Evolutionary conservation across 2,329 filamentous ascomycete species (phyloP), one percentile per base, ranked within the genome.

Genomic region (Neofusicoccum umdonicola): DNA sequence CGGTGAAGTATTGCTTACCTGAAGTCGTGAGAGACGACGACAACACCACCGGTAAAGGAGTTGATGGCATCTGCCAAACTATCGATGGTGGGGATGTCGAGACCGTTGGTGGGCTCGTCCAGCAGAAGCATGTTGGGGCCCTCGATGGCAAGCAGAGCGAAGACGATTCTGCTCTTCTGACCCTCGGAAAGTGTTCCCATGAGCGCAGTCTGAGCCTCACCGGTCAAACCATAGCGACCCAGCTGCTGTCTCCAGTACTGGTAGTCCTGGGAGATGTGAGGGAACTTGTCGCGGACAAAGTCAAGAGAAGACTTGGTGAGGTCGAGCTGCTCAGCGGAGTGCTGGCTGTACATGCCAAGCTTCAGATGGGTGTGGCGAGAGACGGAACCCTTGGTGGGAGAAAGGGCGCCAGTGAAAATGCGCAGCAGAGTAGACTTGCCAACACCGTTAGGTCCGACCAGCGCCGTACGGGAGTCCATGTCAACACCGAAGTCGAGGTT

Each of bases 161-260:
- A 99, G 47, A 99, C 95, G 75, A 99, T 97, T 86, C 96, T 91
- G 75, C 89, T 93, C 87, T 96, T 96, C 82, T 99, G 95, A 63
- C 95, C 95, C 78, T 99, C 95, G 68, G 95, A 98, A 71, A 99
- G 84, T 15, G 95, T 99, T 68, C 95, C 96, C 90, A 99, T 99
- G 77, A 98, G 86, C 54, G 95, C 92, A 56, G 95, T 99, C 85
- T 99, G 96, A 37, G 92, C 84, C 68, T 98, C 93, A 78, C 96
- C 96, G 65, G 88, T 90, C 69, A 99, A 87, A 78, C 96, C 96
- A 79, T 99, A 99, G 70, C 89, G 87, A 74, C 95, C 95, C 42
- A 99, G 91, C 83, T 97, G 93, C 82, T 97, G 94, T 77, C 95
- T 89, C 95, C 95, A 99, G 88, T 95, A 99, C 83, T 99, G 95